These are phyloP conservation scores for Verticillium nonalfalfae DNA, from an alignment of 2,329 filamentous ascomycete species.

Conservation along the genomic window DNA sequence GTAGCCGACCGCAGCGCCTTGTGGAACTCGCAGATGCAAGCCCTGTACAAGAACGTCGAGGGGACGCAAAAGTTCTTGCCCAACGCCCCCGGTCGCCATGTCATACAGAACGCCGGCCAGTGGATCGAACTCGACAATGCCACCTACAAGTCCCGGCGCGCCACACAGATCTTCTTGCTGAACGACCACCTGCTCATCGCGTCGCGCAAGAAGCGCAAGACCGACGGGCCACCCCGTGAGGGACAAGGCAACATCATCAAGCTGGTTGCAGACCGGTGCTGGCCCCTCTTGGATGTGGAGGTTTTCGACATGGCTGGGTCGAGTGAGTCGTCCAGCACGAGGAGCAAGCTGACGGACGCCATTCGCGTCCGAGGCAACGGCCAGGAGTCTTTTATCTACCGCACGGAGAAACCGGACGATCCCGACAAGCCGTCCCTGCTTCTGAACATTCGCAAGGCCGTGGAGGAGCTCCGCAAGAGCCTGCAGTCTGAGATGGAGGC, in stretches of 20 bases:
- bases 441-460: constrained; percentile 84
- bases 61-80: constrained; percentile 96
- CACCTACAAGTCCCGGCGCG: constrained; percentile 86
- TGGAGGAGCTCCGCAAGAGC: constrained; percentile 84
- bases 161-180: constrained; percentile 85
- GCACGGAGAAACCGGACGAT: constrained; percentile 75
- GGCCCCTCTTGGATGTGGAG: constrained; percentile 87
- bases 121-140: constrained; percentile 98
- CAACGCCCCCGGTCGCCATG: constrained; percentile 83
- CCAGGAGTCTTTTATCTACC: constrained; percentile 89
- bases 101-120: constrained; percentile 83
- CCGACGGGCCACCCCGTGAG: constrained; percentile 54
- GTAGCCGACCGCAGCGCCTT: constrained; percentile 64
- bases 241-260: constrained; percentile 54
- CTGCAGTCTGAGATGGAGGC: constrained; percentile 83
- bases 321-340: constrained; percentile 42
- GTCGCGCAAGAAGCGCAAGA: constrained; percentile 84
- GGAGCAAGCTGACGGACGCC: constrained; percentile 70
- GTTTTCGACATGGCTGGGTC: constrained; percentile 78
- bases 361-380: constrained; percentile 84
- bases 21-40: constrained; percentile 68
- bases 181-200: constrained; percentile 94
- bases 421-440: constrained; percentile 75
- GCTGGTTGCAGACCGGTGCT: constrained; percentile 88
- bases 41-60: constrained; percentile 94